A percentile compares a stretch with the other conserved stretches of the same genome.
Evolutionary conservation across 306 rosid genomes (phyloP).

Genomic region (Vicia villosa): DNA sequence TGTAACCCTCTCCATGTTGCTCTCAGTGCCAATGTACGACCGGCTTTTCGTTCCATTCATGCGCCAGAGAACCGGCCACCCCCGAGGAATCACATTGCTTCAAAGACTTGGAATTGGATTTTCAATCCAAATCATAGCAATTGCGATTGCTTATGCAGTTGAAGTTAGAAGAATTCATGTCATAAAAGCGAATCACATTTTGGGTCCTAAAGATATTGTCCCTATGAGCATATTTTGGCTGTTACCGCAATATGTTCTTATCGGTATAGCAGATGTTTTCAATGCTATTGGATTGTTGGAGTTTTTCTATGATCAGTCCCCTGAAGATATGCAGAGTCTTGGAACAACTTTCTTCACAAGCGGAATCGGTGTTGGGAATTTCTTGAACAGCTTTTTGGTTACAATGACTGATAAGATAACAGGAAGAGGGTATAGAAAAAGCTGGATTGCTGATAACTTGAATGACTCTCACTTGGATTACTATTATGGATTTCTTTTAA

Average conservation of each 20-base stretch:
- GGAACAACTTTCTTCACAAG: constrained; percentile 80
- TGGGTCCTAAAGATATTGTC: constrained; percentile 50
- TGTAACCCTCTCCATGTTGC: constrained; percentile 74
- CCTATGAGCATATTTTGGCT: constrained; percentile 78
- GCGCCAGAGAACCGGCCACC: constrained; percentile 64
- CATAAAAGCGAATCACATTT: constrained; percentile 46
- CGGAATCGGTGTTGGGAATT: constrained; percentile 78
- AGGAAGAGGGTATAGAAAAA: constrained; percentile 52
- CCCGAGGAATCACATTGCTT: constrained; percentile 84
- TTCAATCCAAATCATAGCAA: constrained; percentile 63
- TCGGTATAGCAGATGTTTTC: constrained; percentile 84
- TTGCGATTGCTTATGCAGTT: constrained; percentile 61
- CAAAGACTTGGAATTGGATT: constrained; percentile 89
- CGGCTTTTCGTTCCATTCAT: constrained; percentile 65
- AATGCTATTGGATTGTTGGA: constrained; percentile 79
- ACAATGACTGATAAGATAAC: constrained; percentile 68
- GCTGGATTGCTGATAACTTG: constrained; percentile 85
- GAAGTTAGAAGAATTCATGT: constrained; percentile 71
- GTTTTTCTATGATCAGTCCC: constrained; percentile 93
- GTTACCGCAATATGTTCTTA: constrained; percentile 78
- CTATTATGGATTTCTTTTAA: constrained; percentile 72
- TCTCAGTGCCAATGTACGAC: constrained; percentile 79
- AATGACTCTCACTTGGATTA: constrained; percentile 85
- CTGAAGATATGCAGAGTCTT: constrained; percentile 82
- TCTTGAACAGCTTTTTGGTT: constrained; percentile 76